Evolutionary conservation across 2,329 filamentous ascomycete genomes (phyloP).

Genomic region (Beauveria medogensis): DNA sequence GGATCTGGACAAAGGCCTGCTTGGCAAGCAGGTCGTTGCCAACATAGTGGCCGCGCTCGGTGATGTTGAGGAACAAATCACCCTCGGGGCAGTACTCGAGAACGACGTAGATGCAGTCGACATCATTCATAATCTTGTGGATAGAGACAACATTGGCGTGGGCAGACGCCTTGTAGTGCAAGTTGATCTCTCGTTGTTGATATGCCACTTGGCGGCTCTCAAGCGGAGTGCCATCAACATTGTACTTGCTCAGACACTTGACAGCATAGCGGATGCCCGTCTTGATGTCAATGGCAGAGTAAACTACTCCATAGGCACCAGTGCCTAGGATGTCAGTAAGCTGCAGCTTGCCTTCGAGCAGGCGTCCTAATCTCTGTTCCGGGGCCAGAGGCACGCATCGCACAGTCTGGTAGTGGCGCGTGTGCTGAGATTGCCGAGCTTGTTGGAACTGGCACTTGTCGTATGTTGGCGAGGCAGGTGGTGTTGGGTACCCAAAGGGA

Average conservation of each 20-base stretch:
- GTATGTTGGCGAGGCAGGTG: constrained; percentile 49
- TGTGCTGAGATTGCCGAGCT: constrained; percentile 25
- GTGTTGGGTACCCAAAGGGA: constrained; percentile 48
- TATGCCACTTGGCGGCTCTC: constrained; percentile 82
- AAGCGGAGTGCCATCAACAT: constrained; percentile 59
- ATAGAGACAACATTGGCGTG: constrained; percentile 93
- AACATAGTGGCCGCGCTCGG: constrained; percentile 85
- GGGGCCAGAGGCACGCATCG: constrained; percentile 54
- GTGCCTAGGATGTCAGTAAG: constrained; percentile 81
- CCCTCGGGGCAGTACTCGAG: constrained; percentile 96
- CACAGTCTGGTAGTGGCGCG: constrained; percentile 31
- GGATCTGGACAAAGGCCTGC: constrained; percentile 83
- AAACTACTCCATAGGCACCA: constrained; percentile 94
- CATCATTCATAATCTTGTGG: constrained; percentile 84
- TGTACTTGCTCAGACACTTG: constrained; percentile 92
- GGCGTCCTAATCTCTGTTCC: constrained; percentile 77
- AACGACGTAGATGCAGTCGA: constrained; percentile 91
- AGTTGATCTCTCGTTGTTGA: constrained; percentile 84
- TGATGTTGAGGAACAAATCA: constrained; percentile 96
- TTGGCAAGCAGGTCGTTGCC: constrained; percentile 85
- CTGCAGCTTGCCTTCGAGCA: constrained; percentile 76
- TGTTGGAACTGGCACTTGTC: constrained; percentile 40
- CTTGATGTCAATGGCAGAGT: constrained; percentile 77
- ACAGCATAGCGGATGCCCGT: constrained; percentile 82
- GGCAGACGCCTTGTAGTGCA: constrained; percentile 81